Evolutionary conservation across 345 rosid genomes (phyloP).

Genomic region (Xanthoceras sorbifolium): DNA sequence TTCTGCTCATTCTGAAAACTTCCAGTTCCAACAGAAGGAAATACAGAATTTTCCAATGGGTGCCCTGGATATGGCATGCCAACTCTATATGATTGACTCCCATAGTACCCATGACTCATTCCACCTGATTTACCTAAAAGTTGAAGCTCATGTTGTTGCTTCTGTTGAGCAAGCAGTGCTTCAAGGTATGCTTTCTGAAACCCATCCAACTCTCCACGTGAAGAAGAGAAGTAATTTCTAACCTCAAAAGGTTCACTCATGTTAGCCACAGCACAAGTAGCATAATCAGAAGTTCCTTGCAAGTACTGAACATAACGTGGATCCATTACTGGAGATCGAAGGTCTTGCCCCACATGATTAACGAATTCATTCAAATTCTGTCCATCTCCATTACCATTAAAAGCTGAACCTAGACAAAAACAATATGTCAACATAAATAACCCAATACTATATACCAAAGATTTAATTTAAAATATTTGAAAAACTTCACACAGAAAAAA

Average conservation of each 20-base stretch:
- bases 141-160: conserved; percentile 57
- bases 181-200: conserved; percentile 62
- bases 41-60: conserved; percentile 46
- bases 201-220: conserved; percentile 46
- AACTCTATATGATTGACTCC: conserved; percentile 55
- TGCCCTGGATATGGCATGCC: conserved; percentile 50
- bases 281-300: conserved; percentile 47
- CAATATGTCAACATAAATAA: conserved; percentile 5
- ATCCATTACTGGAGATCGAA: conserved; percentile 51
- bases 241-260: conserved; percentile 43
- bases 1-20: conserved; percentile 54
- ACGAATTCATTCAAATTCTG: conserved; percentile 41
- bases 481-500: conserved; percentile 18
- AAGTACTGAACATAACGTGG: conserved; percentile 53
- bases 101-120: conserved; percentile 48
- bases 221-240: conserved; percentile 46
- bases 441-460: conserved; percentile 1
- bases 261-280: conserved; percentile 27
- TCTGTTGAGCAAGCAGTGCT: conserved; percentile 66
- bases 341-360: conserved; percentile 50
- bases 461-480: not conserved
- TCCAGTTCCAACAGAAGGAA: conserved; percentile 59
- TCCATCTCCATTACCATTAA: conserved; percentile 47
- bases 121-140: conserved; percentile 49
- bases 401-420: conserved; percentile 39